Evolutionary conservation across 108 stramenopile genomes (phyloP).

Genomic region (Nitzschia sp.): DNA sequence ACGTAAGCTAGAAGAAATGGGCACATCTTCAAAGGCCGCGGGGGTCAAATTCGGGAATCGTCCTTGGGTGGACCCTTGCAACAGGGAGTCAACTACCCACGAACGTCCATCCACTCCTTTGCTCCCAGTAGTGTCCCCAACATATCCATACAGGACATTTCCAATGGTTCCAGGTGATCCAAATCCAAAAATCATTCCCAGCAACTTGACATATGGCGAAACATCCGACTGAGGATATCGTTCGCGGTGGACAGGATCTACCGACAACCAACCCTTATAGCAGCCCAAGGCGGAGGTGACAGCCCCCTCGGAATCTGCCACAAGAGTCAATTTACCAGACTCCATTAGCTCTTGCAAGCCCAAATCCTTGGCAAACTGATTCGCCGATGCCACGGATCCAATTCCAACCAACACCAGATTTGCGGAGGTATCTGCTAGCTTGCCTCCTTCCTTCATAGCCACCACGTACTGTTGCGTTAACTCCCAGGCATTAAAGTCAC

Average conservation of each 20-base stretch:
- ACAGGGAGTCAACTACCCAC: slow-evolving; percentile 11
- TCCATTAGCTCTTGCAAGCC: background rate
- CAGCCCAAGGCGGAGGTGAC: slow-evolving; percentile 3
- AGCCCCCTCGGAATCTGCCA: slow-evolving; percentile 3
- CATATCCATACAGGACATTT: slow-evolving; percentile 12
- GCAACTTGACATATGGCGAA: slow-evolving; percentile 1
- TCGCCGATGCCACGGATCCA: slow-evolving; percentile 6
- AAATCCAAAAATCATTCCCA: slow-evolving; percentile 18
- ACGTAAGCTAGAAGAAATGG: background rate
- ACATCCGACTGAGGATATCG: slow-evolving; percentile 5
- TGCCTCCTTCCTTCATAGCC: background rate
- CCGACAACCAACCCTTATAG: slow-evolving; percentile 14
- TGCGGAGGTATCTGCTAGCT: background rate
- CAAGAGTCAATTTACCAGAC: background rate
- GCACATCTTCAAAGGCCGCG: background rate
- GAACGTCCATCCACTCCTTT: slow-evolving; percentile 8
- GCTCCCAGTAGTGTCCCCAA: background rate
- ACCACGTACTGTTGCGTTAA: slow-evolving; percentile 14
- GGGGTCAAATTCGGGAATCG: slow-evolving; percentile 8
- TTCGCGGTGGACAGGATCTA: background rate
- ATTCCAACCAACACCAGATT: slow-evolving; percentile 15
- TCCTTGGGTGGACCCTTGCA: slow-evolving; percentile 6
- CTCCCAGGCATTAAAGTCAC: slow-evolving; percentile 21
- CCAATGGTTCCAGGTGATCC: slow-evolving; percentile 16
- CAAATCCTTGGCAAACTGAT: slow-evolving; percentile 4